Percentiles rank a stretch among this genome's conserved stretches.
Evolutionary conservation across 352 stramenopile genomes (phyloP).

Genomic region (Globisporangium carolinianum): DNA sequence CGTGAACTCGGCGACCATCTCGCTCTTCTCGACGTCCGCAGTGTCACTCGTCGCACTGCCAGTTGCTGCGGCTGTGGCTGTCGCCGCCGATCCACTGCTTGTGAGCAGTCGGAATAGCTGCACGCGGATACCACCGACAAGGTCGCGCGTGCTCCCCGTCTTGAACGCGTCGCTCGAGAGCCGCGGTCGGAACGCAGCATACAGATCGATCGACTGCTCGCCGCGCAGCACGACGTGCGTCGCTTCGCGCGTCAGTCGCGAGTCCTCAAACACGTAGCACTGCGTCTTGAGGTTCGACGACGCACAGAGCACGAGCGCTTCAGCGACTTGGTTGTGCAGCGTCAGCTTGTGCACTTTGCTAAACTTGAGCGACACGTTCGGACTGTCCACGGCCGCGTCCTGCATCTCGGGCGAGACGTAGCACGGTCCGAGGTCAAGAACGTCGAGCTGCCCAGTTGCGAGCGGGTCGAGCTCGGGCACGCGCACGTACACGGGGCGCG

Average conservation of each 20-base stretch:
- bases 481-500: conserved; percentile 75
- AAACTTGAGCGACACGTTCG: conserved; percentile 70
- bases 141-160: conserved; percentile 63
- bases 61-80: not conserved
- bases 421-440: conserved; percentile 72
- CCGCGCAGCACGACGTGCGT: conserved; percentile 65
- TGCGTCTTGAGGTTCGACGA: conserved; percentile 87
- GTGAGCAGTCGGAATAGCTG: conserved; percentile 53
- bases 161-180: conserved; percentile 77
- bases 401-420: conserved; percentile 85
- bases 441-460: conserved; percentile 60
- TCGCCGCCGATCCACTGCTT: not conserved
- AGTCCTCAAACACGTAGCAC: conserved; percentile 85
- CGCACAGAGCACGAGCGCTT: conserved; percentile 66
- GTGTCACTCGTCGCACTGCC: not conserved
- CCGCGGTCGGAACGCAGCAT: conserved; percentile 71
- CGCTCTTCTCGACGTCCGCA: conserved; percentile 47
- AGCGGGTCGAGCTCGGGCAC: conserved; percentile 78
- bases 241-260: conserved; percentile 58
- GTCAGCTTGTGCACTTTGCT: conserved; percentile 86
- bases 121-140: conserved; percentile 84
- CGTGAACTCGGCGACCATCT: conserved; percentile 82
- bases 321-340: conserved; percentile 69
- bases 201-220: conserved; percentile 64
- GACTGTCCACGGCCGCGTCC: conserved; percentile 67